Conservation (phyloP, 768 basidiomycete genomes). For the Tulasnella sp. region DNA sequence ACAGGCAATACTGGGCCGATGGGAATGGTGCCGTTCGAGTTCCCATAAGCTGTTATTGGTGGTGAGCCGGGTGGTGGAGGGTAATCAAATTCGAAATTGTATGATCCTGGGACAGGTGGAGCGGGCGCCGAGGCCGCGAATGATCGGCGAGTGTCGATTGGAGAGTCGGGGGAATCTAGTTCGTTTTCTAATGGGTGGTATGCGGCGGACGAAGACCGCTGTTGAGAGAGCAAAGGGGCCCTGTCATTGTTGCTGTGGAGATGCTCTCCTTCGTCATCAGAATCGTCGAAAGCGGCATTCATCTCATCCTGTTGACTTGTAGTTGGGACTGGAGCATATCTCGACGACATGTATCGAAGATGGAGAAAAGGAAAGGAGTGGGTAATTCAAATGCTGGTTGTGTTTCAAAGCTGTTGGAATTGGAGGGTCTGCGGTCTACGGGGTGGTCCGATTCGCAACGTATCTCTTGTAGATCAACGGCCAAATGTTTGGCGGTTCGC, state of each 20-base stretch:
- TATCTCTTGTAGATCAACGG: no score
- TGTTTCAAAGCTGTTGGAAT: no score
- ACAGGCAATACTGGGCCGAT: constrained; percentile 34
- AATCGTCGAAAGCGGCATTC: constrained; percentile 72
- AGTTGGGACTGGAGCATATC: constrained; percentile 18
- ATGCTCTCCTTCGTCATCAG: constrained; percentile 40
- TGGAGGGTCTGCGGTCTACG: no score
- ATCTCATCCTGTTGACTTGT: constrained; percentile 37
- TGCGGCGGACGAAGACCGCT: constrained; percentile 8
- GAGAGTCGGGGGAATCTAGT: constrained; percentile 16
- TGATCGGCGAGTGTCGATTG: constrained; percentile 3
- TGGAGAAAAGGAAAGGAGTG: neutral
- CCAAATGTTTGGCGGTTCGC: no score
- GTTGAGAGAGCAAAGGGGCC: constrained; percentile 26
- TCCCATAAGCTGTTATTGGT: constrained; percentile 54
- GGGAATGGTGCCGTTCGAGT: constrained; percentile 59
- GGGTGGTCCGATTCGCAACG: no score
- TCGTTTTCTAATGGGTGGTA: constrained; percentile 25
- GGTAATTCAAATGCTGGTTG: no score
- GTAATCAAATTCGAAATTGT: constrained; percentile 78
- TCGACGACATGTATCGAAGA: constrained; percentile 1
- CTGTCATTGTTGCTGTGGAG: constrained; percentile 31
- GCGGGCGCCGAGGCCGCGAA: constrained; percentile 7
- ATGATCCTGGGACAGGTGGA: constrained; percentile 35
- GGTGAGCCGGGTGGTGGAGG: constrained; percentile 78